Conservation (phyloP, 805 yeast species). For the Wickerhamiella domercqiae region DNA sequence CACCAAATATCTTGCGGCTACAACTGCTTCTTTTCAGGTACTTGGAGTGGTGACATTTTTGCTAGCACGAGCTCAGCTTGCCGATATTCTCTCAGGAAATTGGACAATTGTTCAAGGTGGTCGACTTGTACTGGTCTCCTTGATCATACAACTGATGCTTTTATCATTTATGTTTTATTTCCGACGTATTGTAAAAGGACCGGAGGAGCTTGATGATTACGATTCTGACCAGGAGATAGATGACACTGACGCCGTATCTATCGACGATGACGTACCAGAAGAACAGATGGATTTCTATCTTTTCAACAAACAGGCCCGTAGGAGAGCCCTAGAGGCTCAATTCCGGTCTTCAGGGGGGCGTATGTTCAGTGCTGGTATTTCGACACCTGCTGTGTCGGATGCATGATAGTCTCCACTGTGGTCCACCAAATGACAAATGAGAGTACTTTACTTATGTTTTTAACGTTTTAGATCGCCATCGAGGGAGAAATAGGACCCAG, state of each 20-base stretch:
- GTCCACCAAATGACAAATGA: not conserved
- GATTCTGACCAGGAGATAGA: constrained; percentile 12
- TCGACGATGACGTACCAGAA: constrained; percentile 15
- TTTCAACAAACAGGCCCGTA: constrained; percentile 16
- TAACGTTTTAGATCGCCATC: no score
- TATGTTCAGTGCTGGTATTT: no score
- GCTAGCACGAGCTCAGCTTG: constrained; percentile 10
- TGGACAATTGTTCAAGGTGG: constrained; percentile 18
- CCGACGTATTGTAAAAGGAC: constrained; percentile 16
- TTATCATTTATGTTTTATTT: constrained; percentile 14
- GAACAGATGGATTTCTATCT: constrained; percentile 17
- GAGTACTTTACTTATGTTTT: not conserved
- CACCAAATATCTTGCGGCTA: constrained; percentile 9
- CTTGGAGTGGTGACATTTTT: constrained; percentile 13
- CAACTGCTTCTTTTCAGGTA: constrained; percentile 15
- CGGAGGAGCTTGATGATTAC: constrained; percentile 10
- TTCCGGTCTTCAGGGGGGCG: not conserved
- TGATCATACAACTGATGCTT: constrained; percentile 10
- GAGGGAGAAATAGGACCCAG: no score
- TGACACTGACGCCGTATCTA: constrained; percentile 13
- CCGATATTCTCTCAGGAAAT: constrained; percentile 12
- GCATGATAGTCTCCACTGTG: no score
- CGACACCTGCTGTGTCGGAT: not conserved
- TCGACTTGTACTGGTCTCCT: constrained; percentile 12
- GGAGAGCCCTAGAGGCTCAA: constrained; percentile 10